Conservation (phyloP, 2,329 filamentous ascomycete species). For the Hymenoscyphus fructigenus region DNA sequence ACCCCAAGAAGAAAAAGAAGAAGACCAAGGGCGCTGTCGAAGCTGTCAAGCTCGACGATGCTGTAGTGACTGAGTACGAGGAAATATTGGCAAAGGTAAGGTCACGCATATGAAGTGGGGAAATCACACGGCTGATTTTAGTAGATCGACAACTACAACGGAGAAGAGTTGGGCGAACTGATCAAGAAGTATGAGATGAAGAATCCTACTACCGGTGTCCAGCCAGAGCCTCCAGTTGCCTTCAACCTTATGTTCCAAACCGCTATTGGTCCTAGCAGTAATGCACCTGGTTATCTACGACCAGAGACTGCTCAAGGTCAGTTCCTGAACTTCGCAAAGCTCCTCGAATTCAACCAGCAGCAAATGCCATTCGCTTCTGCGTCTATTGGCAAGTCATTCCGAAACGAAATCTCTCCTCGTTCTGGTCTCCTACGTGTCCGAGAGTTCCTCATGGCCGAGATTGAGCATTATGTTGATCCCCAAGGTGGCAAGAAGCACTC, state of each 20-base stretch:
- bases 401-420: conserved; percentile 95
- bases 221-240: conserved; percentile 76
- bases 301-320: conserved; percentile 97
- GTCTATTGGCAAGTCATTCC: conserved; percentile 95
- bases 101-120: neutral
- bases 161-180: conserved; percentile 78
- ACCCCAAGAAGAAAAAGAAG: conserved; percentile 78
- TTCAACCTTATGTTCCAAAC: conserved; percentile 99
- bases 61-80: conserved; percentile 84
- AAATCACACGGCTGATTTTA: conserved; percentile 19
- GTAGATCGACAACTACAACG: conserved; percentile 89
- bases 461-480: conserved; percentile 97
- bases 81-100: conserved; percentile 73
- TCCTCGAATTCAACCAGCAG: conserved; percentile 94
- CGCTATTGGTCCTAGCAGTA: conserved; percentile 87
- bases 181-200: conserved; percentile 90
- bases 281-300: conserved; percentile 79
- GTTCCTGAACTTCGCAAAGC: conserved; percentile 94
- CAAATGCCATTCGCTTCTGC: conserved; percentile 96
- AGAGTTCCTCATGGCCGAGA: conserved; percentile 98
- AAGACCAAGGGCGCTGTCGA: conserved; percentile 76
- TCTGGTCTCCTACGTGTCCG: conserved; percentile 89
- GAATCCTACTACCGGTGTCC: conserved; percentile 77
- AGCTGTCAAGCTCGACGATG: conserved; percentile 83
- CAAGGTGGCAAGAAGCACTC: conserved; percentile 91